These are phyloP conservation scores for Xylariales sp. DNA, from an alignment of 2,329 filamentous ascomycete species.

Conservation along the genomic window DNA sequence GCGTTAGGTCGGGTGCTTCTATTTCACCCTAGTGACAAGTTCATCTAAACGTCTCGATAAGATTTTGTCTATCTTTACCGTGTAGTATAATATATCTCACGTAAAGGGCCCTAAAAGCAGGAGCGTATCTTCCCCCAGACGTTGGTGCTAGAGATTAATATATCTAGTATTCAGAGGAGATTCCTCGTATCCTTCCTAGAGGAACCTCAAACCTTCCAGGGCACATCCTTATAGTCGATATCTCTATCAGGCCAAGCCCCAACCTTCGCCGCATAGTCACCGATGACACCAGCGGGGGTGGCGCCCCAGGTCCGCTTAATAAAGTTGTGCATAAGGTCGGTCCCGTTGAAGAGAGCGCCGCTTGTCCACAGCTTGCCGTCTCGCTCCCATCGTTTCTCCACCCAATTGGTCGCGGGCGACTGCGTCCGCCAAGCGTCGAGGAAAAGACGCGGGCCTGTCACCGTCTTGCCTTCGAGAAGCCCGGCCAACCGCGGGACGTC, in stretches of 20 bases:
- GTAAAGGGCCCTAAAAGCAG: too few species aligned
- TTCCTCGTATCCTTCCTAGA: background rate
- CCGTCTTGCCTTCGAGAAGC: conserved; percentile 11
- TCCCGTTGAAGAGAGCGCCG: conserved; percentile 14
- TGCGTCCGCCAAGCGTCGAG: background rate
- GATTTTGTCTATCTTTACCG: too few species aligned
- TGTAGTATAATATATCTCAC: too few species aligned
- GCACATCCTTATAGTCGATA: conserved; percentile 27
- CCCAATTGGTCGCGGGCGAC: conserved; percentile 13
- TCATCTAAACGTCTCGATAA: too few species aligned
- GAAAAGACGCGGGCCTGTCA: background rate
- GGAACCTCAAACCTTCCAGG: background rate
- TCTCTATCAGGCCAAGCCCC: conserved; percentile 28
- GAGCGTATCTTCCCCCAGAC: too few species aligned
- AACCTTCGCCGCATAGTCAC: background rate
- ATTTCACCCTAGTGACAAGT: too few species aligned
- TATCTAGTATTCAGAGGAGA: too few species aligned
- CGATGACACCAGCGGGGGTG: background rate
- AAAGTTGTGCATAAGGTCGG: conserved; percentile 13
- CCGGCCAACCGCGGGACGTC: conserved; percentile 10
- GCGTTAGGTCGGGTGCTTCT: too few species aligned
- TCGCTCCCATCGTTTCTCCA: conserved; percentile 21
- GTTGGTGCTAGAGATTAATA: too few species aligned
- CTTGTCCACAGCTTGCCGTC: conserved; percentile 32
- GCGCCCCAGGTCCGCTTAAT: background rate